Evolutionary conservation across 192 early-diverging fungal species (phyloP).

Genomic region (Lobulomyces angularis): DNA sequence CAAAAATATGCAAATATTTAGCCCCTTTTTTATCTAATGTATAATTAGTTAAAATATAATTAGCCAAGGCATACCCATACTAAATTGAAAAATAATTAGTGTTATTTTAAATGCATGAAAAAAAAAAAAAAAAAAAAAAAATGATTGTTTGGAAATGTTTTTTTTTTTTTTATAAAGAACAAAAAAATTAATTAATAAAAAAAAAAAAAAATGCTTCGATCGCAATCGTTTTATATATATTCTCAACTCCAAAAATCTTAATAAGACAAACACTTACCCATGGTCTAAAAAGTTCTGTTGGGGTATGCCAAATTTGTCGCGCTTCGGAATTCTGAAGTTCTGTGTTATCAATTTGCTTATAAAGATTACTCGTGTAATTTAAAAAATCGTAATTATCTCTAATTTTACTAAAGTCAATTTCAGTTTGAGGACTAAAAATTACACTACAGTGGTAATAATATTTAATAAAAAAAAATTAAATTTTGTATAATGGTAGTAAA

Average conservation of each 20-base stretch:
- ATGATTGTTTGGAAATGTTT: background rate
- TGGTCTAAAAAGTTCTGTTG: slow-evolving; percentile 86
- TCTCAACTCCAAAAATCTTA: background rate
- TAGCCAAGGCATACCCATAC: slow-evolving; percentile 87
- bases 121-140: slow-evolving; percentile 1
- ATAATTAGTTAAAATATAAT: slow-evolving; percentile 72
- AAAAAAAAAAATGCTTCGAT: background rate
- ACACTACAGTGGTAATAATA: slow-evolving; percentile 46
- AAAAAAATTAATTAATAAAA: background rate
- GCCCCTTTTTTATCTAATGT: slow-evolving; percentile 35
- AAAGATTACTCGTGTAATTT: slow-evolving; percentile 58
- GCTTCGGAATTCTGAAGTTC: slow-evolving; percentile 26
- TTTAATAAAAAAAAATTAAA: slow-evolving; percentile 54
- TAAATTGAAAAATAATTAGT: slow-evolving; percentile 34
- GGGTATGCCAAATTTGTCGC: slow-evolving; percentile 95
- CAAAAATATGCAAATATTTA: slow-evolving; percentile 68
- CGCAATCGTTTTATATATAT: background rate
- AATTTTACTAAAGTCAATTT: slow-evolving; percentile 48
- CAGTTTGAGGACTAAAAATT: slow-evolving; percentile 22
- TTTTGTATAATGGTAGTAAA: background rate
- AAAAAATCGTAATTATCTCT: slow-evolving; percentile 70
- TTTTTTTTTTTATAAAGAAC: background rate
- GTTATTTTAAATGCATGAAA: background rate
- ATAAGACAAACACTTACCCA: background rate
- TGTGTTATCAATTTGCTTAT: slow-evolving; percentile 26